Evolutionary conservation across 371 early-diverging fungal genomes (phyloP), one percentile per base, ranked within the genome.

Genomic region (Mortierella sp.): DNA sequence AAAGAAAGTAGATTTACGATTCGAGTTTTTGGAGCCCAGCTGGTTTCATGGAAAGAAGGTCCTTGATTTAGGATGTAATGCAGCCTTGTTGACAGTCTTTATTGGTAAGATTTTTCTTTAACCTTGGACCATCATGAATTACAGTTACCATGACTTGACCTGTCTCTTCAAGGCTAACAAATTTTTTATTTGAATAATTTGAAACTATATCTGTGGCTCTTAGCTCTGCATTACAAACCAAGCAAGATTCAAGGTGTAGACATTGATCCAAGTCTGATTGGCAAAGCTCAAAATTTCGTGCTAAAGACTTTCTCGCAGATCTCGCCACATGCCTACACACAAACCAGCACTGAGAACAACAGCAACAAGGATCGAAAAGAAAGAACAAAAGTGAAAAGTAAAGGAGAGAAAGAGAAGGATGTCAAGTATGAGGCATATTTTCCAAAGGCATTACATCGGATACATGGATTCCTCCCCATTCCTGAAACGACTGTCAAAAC

Each of bases 21-120:
- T 95, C 8, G 79, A 83, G 26, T 54, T 89, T 8, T 65, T 95
- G 35, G 85, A 89, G 3, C 56, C 66, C 32, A 51, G 40, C 2
- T 85, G 89, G 82, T 90, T 96, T 61, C 64, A 75, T 22, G 82
- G 83, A 26, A 91, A 91, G 62, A 70, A 71, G 10, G 90, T 94
- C 12, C 83, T 96, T 28, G 97, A 96, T 80, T 89, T 96, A 77
- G 97, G 97, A 7, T 96, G 97, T 85, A 95, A 96, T 72, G 72
- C 90, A 2, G 97, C 94, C 13, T 74, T 88, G 49, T 70, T 95
- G n/a, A 87, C 93, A 0, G 78, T 93, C 29, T 78, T 84, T 6
- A 72, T 94, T 56, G 94, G 91, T 82, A 84, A 72, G 58, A 19
- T 49, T 19, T 8, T 40, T 29, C n/a, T n/a, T n/a, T n/a, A n/a